phyloP scores from a whole-genome alignment of 2,329 filamentous ascomycete species.

The Paradendryphiella salina region DNA sequence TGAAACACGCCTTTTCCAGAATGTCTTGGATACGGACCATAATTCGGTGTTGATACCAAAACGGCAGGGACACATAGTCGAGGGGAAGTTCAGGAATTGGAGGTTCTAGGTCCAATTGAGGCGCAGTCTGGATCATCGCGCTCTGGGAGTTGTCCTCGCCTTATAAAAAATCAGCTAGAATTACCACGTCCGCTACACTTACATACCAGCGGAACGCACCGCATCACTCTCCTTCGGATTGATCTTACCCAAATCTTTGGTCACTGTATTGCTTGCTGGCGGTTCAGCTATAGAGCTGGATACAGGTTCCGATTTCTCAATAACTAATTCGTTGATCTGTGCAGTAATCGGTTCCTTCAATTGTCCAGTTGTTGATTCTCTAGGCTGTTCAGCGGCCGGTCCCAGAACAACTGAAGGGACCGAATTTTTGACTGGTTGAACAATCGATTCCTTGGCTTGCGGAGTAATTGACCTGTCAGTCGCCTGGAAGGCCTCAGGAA shows the following conservation, averaged over 20 bases:
- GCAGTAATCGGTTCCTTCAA: too few species aligned
- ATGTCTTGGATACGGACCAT: neutral
- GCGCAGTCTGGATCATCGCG: neutral
- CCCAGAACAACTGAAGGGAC: too few species aligned
- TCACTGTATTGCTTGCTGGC: too few species aligned
- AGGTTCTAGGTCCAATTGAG: neutral
- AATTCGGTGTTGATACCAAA: conserved; percentile 4
- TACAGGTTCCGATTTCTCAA: too few species aligned
- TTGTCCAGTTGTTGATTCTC: too few species aligned
- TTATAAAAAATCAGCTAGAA: neutral
- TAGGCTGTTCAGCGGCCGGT: too few species aligned
- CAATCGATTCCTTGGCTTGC: too few species aligned
- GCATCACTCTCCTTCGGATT: too few species aligned
- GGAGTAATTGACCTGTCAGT: neutral
- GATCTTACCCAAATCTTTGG: too few species aligned
- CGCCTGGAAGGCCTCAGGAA: neutral
- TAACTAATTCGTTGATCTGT: too few species aligned
- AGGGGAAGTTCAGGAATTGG: neutral
- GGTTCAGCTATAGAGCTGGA: too few species aligned
- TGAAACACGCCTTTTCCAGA: conserved; percentile 1
- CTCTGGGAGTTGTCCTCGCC: neutral
- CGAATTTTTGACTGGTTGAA: too few species aligned
- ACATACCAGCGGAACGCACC: neutral
- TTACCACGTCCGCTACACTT: neutral
- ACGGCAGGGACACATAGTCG: neutral